A percentile compares a stretch with the other conserved stretches of the same genome.
Conservation (phyloP, 768 basidiomycete genomes). For the Nidularia sp. region DNA sequence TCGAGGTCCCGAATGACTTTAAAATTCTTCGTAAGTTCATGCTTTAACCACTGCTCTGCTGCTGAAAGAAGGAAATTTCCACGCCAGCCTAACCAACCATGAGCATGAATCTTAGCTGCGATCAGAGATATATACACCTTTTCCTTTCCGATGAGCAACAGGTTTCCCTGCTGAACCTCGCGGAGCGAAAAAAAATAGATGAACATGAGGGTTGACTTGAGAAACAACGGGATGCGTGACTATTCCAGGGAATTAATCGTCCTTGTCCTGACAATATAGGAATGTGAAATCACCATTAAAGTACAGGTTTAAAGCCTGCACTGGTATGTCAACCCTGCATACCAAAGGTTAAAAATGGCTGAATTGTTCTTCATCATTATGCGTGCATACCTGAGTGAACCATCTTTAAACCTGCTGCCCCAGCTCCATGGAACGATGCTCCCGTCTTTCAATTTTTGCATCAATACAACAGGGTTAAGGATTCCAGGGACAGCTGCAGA, state of each 20-base stretch:
- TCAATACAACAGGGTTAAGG: constrained; percentile 89
- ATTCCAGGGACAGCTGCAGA: constrained; percentile 96
- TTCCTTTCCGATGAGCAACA: constrained; percentile 90
- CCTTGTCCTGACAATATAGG: neutral
- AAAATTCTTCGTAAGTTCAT: constrained; percentile 96
- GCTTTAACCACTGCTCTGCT: constrained; percentile 91
- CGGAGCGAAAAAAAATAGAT: constrained; percentile 93
- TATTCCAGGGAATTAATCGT: constrained; percentile 17
- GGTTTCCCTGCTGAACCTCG: constrained; percentile 88
- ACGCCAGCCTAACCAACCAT: constrained; percentile 66
- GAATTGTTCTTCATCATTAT: neutral
- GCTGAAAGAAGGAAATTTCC: constrained; percentile 92
- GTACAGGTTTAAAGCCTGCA: constrained; percentile 83
- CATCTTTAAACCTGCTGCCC: constrained; percentile 93
- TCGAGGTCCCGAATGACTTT: constrained; percentile 97
- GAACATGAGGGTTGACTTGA: constrained; percentile 90
- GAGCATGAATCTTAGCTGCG: constrained; percentile 11
- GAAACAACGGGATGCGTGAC: constrained; percentile 93
- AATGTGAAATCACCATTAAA: constrained; percentile 60
- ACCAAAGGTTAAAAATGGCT: neutral
- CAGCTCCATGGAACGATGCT: constrained; percentile 88
- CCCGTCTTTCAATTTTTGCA: constrained; percentile 86
- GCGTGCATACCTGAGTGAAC: constrained; percentile 65
- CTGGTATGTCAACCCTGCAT: constrained; percentile 86
- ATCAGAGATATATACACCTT: constrained; percentile 46